A percentile compares a stretch with the other conserved stretches of the same genome.
Evolutionary conservation across 1,284 basidiomycete species (phyloP).

Genomic region (Sporisorium reilianum): DNA sequence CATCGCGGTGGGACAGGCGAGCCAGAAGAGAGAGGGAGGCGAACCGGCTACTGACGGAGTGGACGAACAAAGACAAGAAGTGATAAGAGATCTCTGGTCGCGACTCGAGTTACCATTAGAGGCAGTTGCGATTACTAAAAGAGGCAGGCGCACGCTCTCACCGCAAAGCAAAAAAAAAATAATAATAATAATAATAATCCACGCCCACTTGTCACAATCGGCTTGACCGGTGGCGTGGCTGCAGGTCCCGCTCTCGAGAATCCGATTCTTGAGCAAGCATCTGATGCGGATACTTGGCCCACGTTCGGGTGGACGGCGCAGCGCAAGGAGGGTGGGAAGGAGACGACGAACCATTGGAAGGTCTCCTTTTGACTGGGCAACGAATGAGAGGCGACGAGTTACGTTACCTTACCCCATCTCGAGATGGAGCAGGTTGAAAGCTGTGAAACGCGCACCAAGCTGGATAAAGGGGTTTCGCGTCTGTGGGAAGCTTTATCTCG

Average conservation of each 20-base stretch:
- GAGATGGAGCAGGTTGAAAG: too few relatives aligned
- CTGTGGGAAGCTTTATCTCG: neutral
- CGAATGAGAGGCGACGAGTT: conserved; percentile 11
- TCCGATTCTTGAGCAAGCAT: neutral
- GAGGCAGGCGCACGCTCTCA: conserved; percentile 44
- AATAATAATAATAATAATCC: too few relatives aligned
- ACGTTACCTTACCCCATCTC: neutral
- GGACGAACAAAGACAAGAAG: neutral
- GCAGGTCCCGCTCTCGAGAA: too few relatives aligned
- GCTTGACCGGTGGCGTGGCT: conserved; percentile 15
- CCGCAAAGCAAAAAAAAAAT: too few relatives aligned
- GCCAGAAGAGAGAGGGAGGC: too few relatives aligned
- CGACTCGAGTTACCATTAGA: conserved; percentile 35
- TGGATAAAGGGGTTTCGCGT: neutral
- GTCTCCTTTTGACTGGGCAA: too few relatives aligned
- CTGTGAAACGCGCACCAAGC: neutral
- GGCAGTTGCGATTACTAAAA: conserved; percentile 49
- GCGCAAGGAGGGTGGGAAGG: neutral
- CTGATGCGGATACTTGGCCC: too few relatives aligned
- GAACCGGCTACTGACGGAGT: conserved; percentile 6
- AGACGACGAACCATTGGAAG: too few relatives aligned
- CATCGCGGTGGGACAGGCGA: neutral
- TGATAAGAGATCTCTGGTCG: conserved; percentile 15
- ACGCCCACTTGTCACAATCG: too few relatives aligned
- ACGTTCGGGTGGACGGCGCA: too few relatives aligned